phyloP scores from a whole-genome alignment of 148 eudicot genomes.

The Pouteria glomerata region DNA sequence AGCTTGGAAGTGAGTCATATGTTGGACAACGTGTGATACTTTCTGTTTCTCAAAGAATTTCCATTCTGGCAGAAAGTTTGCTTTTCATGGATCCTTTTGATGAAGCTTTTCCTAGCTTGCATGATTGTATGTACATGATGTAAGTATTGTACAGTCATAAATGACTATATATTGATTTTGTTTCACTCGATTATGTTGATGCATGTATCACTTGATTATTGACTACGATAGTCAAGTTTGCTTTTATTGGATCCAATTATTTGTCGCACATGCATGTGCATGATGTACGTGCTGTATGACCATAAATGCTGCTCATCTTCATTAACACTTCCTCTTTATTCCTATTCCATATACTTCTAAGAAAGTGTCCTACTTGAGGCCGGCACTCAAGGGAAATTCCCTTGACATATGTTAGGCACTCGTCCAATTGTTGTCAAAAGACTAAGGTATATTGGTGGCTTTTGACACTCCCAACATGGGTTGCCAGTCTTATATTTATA shows the following conservation, averaged over 20 bases:
- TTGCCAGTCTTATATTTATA: too few species aligned
- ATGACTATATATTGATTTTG: background rate
- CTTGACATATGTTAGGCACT: too few species aligned
- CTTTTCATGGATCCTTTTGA: constrained; percentile 86
- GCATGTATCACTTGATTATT: background rate
- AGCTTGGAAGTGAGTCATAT: constrained; percentile 64
- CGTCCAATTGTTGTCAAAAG: too few species aligned
- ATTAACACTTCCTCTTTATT: too few species aligned
- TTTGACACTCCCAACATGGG: too few species aligned
- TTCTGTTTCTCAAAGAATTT: constrained; percentile 66
- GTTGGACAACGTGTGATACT: constrained; percentile 72
- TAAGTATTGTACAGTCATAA: constrained; percentile 30
- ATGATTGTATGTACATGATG: constrained; percentile 63
- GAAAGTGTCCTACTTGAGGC: too few species aligned
- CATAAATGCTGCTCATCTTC: background rate
- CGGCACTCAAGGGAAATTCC: too few species aligned
- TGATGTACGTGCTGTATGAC: too few species aligned
- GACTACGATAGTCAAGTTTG: background rate
- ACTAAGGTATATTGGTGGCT: too few species aligned
- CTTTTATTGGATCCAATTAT: background rate
- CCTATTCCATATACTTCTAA: too few species aligned
- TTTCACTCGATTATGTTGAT: background rate
- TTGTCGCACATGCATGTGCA: too few species aligned
- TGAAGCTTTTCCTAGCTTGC: constrained; percentile 56
- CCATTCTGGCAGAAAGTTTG: constrained; percentile 62